Evolutionary conservation across 2,329 filamentous ascomycete genomes (phyloP).

Genomic region (Aureobasidium namibiae): DNA sequence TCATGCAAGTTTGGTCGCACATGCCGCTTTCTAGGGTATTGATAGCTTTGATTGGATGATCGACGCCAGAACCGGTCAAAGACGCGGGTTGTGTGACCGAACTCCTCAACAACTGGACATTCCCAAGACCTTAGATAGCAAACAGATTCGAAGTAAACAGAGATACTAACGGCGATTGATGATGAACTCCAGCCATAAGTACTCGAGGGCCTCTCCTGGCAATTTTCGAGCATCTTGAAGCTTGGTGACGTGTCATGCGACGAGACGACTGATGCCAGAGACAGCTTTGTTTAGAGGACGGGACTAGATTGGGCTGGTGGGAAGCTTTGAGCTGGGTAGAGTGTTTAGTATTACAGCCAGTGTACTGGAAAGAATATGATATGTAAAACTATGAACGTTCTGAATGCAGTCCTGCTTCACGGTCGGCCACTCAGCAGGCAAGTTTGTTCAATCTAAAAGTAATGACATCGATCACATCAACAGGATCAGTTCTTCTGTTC

Average conservation of each 20-base stretch:
- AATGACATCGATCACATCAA: background rate
- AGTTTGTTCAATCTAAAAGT: background rate
- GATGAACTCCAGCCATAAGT: background rate
- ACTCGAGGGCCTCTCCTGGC: background rate
- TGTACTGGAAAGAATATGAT: background rate
- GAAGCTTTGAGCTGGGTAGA: background rate
- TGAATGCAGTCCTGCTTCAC: no score
- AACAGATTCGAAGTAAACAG: no score
- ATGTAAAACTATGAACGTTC: background rate
- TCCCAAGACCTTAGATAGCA: background rate
- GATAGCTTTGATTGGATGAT: background rate
- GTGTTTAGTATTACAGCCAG: background rate
- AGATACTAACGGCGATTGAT: no score
- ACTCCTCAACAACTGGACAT: background rate
- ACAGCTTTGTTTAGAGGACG: no score
- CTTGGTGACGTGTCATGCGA: no score
- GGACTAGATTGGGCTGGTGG: no score
- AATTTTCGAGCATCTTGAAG: background rate
- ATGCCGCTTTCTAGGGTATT: background rate
- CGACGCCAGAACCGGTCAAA: background rate
- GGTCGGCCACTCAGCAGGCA: background rate
- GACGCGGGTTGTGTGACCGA: background rate
- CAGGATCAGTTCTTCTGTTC: background rate
- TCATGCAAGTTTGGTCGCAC: background rate
- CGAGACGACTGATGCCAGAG: no score